Evolutionary conservation across 345 rosid species (phyloP).

Genomic region (Noccaea bulbosa): DNA sequence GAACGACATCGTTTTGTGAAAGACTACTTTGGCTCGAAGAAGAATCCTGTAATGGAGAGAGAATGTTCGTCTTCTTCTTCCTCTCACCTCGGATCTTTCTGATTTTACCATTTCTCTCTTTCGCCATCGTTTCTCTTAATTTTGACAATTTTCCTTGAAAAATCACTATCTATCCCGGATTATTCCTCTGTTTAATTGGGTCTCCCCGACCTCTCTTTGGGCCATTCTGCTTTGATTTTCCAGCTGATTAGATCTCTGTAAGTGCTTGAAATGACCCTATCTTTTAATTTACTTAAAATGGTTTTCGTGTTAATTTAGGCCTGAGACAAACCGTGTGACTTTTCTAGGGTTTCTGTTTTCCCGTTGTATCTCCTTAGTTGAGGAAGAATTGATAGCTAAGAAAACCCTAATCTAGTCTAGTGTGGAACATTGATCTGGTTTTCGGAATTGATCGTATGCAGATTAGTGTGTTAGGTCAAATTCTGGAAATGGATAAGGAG

Average conservation of each 20-base stretch:
- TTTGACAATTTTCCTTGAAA: background rate
- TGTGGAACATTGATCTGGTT: background rate
- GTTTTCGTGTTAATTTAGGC: background rate
- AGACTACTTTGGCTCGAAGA: background rate
- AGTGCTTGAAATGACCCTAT: conserved; percentile 8
- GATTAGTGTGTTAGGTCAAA: conserved; percentile 31
- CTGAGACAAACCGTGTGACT: background rate
- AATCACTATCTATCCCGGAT: background rate
- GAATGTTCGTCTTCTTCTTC: conserved; percentile 41
- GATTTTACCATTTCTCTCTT: conserved; percentile 15
- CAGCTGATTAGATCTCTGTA: conserved; percentile 31
- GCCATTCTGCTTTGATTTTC: conserved; percentile 16
- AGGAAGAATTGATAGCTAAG: conserved; percentile 21
- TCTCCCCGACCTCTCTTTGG: conserved; percentile 30
- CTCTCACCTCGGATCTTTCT: conserved; percentile 39
- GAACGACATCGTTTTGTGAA: conserved; percentile 8
- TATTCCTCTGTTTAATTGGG: background rate
- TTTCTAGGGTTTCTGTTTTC: conserved; percentile 10
- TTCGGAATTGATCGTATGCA: conserved; percentile 28
- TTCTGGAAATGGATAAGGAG: conserved; percentile 74
- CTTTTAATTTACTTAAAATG: background rate
- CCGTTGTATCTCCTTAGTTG: background rate
- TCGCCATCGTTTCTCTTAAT: background rate
- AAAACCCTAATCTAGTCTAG: conserved; percentile 7
- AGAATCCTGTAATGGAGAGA: conserved; percentile 28